A percentile compares a stretch with the other conserved stretches of the same genome.
Evolutionary conservation across 768 basidiomycete species (phyloP).

Genomic region (Crepidotus variabilis): DNA sequence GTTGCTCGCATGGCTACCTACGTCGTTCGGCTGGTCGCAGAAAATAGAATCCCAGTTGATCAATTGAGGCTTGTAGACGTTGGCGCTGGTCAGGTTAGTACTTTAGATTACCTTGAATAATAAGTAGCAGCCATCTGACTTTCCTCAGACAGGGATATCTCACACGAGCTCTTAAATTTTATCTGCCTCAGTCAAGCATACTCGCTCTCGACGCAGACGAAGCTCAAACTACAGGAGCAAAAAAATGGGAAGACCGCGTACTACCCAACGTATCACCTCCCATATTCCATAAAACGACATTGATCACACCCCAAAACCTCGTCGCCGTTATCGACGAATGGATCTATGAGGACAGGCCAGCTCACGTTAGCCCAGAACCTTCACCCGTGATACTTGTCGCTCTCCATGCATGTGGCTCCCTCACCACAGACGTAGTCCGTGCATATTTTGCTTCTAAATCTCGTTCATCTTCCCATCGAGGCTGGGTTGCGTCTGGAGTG

Average conservation of each 20-base stretch:
- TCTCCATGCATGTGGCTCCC: slow-evolving; percentile 73
- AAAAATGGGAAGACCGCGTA: slow-evolving; percentile 34
- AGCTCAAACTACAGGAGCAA: slow-evolving; percentile 56
- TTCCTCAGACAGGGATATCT: slow-evolving; percentile 45
- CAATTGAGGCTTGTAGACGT: slow-evolving; percentile 58
- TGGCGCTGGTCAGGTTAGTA: slow-evolving; percentile 65
- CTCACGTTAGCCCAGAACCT: slow-evolving; percentile 8
- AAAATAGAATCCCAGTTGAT: slow-evolving; percentile 16
- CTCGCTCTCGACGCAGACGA: slow-evolving; percentile 66
- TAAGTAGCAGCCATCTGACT: neutral
- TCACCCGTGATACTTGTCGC: slow-evolving; percentile 60
- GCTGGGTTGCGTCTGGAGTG: slow-evolving; percentile 50
- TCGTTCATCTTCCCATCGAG: neutral
- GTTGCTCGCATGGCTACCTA: slow-evolving; percentile 61
- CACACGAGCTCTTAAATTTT: slow-evolving; percentile 43
- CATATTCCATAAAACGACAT: slow-evolving; percentile 53
- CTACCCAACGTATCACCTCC: slow-evolving; percentile 22
- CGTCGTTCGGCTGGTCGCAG: slow-evolving; percentile 34
- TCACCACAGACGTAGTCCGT: slow-evolving; percentile 64
- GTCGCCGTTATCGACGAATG: slow-evolving; percentile 46
- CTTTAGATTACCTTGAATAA: slow-evolving; percentile 1
- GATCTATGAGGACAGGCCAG: slow-evolving; percentile 26
- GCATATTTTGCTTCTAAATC: slow-evolving; percentile 34
- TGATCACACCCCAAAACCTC: slow-evolving; percentile 49
- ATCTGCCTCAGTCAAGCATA: slow-evolving; percentile 36